Base-by-base conservation (phyloP, 306 rosid genomes). In the Astragalus glycyphyllos region DNA sequence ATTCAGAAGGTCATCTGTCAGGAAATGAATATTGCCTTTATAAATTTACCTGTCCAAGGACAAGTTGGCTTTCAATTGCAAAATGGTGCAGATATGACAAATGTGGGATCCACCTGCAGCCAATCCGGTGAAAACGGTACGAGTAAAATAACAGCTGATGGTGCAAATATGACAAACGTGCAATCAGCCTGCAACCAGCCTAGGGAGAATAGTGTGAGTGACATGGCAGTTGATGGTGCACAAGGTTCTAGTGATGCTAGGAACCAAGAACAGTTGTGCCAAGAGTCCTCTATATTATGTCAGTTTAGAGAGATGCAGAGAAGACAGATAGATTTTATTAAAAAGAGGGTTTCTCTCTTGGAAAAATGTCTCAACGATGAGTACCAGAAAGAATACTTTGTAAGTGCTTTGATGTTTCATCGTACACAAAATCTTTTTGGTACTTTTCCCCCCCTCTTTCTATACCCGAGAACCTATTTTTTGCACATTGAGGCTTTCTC, bases 241-340 rank as follows among this genome's bases (percentile, higher is more conserved):
- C 86, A 67, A 48, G 97, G 87, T 80, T 78, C 88, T 50, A 75
- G 76, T 44, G 87, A 86, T 79, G 77, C 86, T 14, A 77, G 69
- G 63, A 86, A 79, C 77, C 96, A 85, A 73, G n/a, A 82, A 2
- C 89, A 78, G 69, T 29, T 72, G 8, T 83, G 53, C 81, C 93
- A 85, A 76, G 93, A 90, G 40, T 73, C 89, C 17, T 80, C 93
- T 42, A 23, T 79, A 5, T 46, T 81, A 53, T 83, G 71, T 75
- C 92, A 85, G 73, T 88, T 78, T 76, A 82, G 95, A 87, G 96
- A 94, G 45, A 90, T 88, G 97, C 99, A 91, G 84, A 84, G 96
- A 77, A 85, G 96, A 78, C 90, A 81, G 76, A 88, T 85, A 59
- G 99, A 94, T 65, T 94, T 86, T 74, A 79, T 94, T 42, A 94